A percentile compares a stretch with the other conserved stretches of the same genome.
Evolutionary conservation across 176 grass and related monocot species (phyloP).

Genomic region (Oryza officinalis): DNA sequence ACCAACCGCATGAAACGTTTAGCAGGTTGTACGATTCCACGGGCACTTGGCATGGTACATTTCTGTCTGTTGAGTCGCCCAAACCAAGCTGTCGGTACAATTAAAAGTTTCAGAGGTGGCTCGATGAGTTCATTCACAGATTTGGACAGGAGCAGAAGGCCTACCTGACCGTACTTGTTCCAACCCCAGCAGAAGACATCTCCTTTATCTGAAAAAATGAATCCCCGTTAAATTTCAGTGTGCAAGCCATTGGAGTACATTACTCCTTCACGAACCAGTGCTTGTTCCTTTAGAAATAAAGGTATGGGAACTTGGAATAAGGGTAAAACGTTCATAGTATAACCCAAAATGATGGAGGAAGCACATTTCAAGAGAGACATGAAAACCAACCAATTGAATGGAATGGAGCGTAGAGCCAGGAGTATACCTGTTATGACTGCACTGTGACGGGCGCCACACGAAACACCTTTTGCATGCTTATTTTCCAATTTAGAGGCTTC

Average conservation of each 20-base stretch:
- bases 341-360: not conserved
- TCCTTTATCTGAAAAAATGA: conserved; percentile 52
- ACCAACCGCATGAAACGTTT: conserved; percentile 89
- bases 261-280: no score
- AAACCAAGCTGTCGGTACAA: conserved; percentile 65
- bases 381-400: not conserved
- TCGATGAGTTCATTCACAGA: not conserved
- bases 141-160: not conserved
- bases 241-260: no score
- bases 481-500: conserved; percentile 84
- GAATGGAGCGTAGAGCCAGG: conserved; percentile 14
- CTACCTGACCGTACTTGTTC: conserved; percentile 99
- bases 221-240: not conserved
- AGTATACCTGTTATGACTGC: conserved; percentile 92
- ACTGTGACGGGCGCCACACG: conserved; percentile 94
- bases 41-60: conserved; percentile 69
- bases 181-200: conserved; percentile 99
- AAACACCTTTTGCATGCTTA: conserved; percentile 80
- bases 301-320: not conserved
- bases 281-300: conserved; percentile 14
- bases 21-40: conserved; percentile 51
- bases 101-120: not conserved
- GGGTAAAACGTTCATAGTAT: not conserved
- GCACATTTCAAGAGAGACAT: not conserved
- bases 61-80: conserved; percentile 81